phyloP scores from a whole-genome alignment of 169 alveolate species.

The Theileria orientalis region DNA sequence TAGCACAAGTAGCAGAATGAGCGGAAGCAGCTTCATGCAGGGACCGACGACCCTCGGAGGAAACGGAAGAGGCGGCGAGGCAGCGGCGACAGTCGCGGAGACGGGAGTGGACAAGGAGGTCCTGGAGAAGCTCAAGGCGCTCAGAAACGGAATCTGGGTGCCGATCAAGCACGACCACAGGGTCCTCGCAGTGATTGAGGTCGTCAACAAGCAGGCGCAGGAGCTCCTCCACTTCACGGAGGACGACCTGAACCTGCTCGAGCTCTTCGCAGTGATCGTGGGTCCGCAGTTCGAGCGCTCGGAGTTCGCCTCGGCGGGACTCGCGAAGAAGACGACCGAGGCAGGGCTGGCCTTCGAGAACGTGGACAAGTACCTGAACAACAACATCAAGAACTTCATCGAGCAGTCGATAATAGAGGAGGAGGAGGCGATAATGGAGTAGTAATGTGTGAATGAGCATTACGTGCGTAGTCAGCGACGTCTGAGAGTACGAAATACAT shows the following conservation, averaged over 20 bases:
- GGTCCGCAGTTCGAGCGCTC: constrained; percentile 67
- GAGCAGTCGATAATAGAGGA: constrained; percentile 16
- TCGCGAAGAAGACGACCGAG: constrained; percentile 45
- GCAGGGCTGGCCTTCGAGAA: constrained; percentile 67
- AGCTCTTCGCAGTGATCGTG: constrained; percentile 55
- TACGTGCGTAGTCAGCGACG: no score
- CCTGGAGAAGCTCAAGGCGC: neutral
- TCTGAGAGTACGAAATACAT: no score
- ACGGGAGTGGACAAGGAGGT: neutral
- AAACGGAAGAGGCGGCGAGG: no score
- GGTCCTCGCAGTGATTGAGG: constrained; percentile 64
- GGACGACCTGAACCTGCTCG: constrained; percentile 57
- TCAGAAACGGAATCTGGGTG: constrained; percentile 59
- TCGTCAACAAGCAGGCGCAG: constrained; percentile 59
- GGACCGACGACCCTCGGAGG: neutral
- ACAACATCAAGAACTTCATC: constrained; percentile 13
- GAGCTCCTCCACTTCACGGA: constrained; percentile 56
- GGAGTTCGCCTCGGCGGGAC: constrained; percentile 50
- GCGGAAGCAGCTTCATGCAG: neutral
- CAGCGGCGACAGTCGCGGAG: no score
- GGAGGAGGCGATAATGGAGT: neutral
- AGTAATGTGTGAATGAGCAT: no score
- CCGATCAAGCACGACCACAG: constrained; percentile 60
- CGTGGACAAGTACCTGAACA: constrained; percentile 5
- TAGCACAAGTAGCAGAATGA: neutral